Evolutionary conservation across 257 asterid species (phyloP).

Genomic region (Datura wrightii): DNA sequence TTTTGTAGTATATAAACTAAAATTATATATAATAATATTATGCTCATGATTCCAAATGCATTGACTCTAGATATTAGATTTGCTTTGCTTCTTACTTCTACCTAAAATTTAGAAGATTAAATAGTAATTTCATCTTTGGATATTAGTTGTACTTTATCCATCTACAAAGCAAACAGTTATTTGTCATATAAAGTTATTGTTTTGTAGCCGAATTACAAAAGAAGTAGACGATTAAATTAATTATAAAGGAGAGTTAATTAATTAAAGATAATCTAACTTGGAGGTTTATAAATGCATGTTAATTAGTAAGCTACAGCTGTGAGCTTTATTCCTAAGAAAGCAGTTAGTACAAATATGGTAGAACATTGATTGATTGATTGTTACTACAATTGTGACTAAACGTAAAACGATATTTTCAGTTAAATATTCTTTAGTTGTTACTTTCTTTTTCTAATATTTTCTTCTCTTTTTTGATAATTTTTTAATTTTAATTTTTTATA

Average conservation of each 20-base stretch:
- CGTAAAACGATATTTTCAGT: neutral
- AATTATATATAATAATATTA: neutral
- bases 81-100: neutral
- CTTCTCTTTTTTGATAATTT: no score
- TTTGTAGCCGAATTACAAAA: neutral
- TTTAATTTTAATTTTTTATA: neutral
- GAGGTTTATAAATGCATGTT: neutral
- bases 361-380: neutral
- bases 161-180: neutral
- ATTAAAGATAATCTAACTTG: constrained; percentile 21
- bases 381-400: neutral
- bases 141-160: neutral
- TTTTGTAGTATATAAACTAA: no score
- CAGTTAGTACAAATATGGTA: neutral
- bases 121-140: neutral
- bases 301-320: neutral
- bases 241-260: neutral
- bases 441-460: neutral
- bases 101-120: neutral
- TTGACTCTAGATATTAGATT: neutral
- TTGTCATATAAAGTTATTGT: neutral
- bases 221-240: neutral
- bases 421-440: neutral
- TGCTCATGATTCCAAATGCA: neutral
- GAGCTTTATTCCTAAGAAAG: constrained; percentile 1